Evolutionary conservation across 2,329 filamentous ascomycete genomes (phyloP).

Genomic region (Chlorencoelia australis): DNA sequence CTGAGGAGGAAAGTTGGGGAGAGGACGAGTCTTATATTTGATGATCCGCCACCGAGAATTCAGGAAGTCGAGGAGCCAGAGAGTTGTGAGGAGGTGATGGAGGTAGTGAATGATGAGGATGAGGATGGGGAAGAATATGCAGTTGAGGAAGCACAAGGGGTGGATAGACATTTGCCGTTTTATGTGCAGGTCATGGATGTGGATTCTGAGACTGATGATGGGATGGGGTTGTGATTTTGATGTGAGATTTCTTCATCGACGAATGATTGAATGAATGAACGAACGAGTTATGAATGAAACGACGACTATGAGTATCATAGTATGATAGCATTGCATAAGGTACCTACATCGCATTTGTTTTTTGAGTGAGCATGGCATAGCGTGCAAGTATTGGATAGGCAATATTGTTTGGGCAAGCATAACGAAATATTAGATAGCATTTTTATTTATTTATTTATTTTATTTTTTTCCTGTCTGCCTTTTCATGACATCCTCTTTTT

Average conservation of each 20-base stretch:
- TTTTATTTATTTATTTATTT: no score
- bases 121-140: slow-evolving; percentile 12
- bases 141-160: slow-evolving; percentile 8
- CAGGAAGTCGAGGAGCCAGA: slow-evolving; percentile 27
- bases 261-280: slow-evolving; percentile 5
- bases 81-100: slow-evolving; percentile 23
- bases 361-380: no score
- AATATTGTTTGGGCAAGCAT: not conserved
- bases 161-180: slow-evolving; percentile 20
- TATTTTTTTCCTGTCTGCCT: no score
- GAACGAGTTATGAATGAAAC: slow-evolving; percentile 4
- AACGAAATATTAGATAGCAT: not conserved
- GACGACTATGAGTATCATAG: not conserved
- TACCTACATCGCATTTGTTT: no score
- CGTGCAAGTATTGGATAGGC: no score
- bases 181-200: slow-evolving; percentile 23
- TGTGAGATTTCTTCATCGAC: no score
- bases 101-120: slow-evolving; percentile 14
- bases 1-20: slow-evolving; percentile 25
- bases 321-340: not conserved
- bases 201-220: no score
- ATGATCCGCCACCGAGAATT: slow-evolving; percentile 27
- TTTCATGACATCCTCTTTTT: no score
- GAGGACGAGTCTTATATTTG: slow-evolving; percentile 25
- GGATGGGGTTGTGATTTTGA: no score